Conservation (phyloP, 805 yeast species). For the Ogataea methanolica region DNA sequence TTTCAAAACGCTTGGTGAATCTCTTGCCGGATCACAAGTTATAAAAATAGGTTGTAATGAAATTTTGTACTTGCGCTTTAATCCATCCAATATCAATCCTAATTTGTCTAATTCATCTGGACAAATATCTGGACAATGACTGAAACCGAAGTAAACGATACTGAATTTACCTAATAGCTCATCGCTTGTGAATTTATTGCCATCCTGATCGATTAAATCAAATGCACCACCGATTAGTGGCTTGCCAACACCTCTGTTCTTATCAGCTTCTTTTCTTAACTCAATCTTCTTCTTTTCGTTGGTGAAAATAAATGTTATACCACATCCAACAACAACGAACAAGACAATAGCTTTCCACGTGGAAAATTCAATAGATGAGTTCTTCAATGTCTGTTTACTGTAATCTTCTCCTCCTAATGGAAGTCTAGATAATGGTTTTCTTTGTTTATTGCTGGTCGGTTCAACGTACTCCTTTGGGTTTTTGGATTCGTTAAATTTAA, state of each 20-base stretch:
- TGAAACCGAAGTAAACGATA: slow-evolving; percentile 90
- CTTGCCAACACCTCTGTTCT: slow-evolving; percentile 83
- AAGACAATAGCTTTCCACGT: slow-evolving; percentile 80
- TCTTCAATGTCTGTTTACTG: slow-evolving; percentile 24
- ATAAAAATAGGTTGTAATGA: slow-evolving; percentile 82
- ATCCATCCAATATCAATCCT: slow-evolving; percentile 61
- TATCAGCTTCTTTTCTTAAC: slow-evolving; percentile 73
- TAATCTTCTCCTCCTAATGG: slow-evolving; percentile 61
- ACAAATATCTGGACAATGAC: slow-evolving; percentile 97
- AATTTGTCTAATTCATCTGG: slow-evolving; percentile 96
- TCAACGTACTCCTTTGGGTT: too few relatives aligned
- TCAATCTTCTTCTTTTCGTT: slow-evolving; percentile 72
- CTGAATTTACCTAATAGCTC: slow-evolving; percentile 76
- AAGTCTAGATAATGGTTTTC: slow-evolving; percentile 73
- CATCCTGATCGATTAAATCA: slow-evolving; percentile 63
- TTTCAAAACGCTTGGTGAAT: slow-evolving; percentile 78
- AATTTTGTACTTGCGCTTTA: slow-evolving; percentile 51
- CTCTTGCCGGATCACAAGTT: slow-evolving; percentile 97
- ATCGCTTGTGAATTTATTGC: slow-evolving; percentile 70
- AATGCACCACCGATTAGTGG: slow-evolving; percentile 94
- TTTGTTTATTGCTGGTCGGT: slow-evolving; percentile 5
- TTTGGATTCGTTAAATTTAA: too few relatives aligned
- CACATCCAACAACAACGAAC: slow-evolving; percentile 66
- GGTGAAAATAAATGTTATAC: slow-evolving; percentile 64
- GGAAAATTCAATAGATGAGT: slow-evolving; percentile 59